These are phyloP conservation scores for Ophiosphaerella herpotricha DNA, from an alignment of 2,329 filamentous ascomycete genomes.

Conservation along the genomic window DNA sequence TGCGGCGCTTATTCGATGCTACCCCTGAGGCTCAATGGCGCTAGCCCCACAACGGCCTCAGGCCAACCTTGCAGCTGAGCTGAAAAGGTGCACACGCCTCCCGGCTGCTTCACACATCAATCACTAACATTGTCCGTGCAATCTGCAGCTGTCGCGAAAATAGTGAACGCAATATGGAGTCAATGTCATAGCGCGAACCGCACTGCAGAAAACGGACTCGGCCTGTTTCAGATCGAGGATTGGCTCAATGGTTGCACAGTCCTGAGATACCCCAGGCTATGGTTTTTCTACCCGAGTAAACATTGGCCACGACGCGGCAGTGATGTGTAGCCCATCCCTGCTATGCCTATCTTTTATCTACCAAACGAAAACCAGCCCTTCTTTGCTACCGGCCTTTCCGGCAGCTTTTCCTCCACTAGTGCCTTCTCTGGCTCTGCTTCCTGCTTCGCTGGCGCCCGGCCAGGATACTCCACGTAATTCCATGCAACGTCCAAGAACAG, in stretches of 20 bases:
- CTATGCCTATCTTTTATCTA: conserved; percentile 34
- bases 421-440: conserved; percentile 35
- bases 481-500: conserved; percentile 95
- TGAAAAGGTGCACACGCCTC: conserved; percentile 8
- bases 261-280: conserved; percentile 4
- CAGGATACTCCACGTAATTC: conserved; percentile 95
- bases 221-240: conserved; percentile 8
- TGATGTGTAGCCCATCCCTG: not conserved
- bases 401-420: conserved; percentile 28
- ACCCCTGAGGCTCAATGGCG: conserved; percentile 29
- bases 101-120: conserved; percentile 14
- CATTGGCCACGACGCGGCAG: conserved; percentile 8
- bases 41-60: conserved; percentile 30
- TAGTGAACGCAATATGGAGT: conserved; percentile 12
- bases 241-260: not conserved
- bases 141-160: conserved; percentile 18
- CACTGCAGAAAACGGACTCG: not conserved
- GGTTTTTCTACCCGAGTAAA: not conserved
- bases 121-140: conserved; percentile 15
- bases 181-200: conserved; percentile 15
- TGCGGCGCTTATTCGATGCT: conserved; percentile 28
- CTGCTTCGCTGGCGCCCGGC: conserved; percentile 51
- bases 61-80: conserved; percentile 11
- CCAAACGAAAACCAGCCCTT: conserved; percentile 59
- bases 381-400: conserved; percentile 50